Percentiles rank a stretch among this genome's conserved stretches.
Conservation (phyloP, 2,329 filamentous ascomycete genomes). For the Aspergillus ruber region DNA sequence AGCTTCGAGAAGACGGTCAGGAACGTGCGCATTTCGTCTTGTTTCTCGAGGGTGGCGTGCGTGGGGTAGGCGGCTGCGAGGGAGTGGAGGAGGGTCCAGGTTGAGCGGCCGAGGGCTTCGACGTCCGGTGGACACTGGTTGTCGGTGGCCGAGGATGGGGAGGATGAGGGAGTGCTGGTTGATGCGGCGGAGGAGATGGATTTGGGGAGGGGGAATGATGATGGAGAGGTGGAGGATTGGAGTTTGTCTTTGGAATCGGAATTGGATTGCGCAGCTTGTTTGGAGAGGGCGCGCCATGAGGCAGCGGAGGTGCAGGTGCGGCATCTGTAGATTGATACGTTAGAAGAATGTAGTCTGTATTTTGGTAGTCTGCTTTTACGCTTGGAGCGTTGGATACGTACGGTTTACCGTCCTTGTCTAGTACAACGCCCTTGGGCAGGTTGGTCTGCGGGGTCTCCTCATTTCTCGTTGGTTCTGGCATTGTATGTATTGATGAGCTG, state of each 20-base stretch:
- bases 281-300: slow-evolving; percentile 42
- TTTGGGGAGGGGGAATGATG: slow-evolving; percentile 20
- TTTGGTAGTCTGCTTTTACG: not conserved
- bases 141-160: slow-evolving; percentile 36
- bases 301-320: slow-evolving; percentile 44
- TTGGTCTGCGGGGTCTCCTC: slow-evolving; percentile 19
- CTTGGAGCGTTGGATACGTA: slow-evolving; percentile 19
- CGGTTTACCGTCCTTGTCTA: slow-evolving; percentile 47
- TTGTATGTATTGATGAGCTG: too few relatives aligned
- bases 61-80: slow-evolving; percentile 82
- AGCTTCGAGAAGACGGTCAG: slow-evolving; percentile 73
- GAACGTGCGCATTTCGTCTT: slow-evolving; percentile 71
- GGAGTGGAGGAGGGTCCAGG: slow-evolving; percentile 90
- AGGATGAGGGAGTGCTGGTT: slow-evolving; percentile 23
- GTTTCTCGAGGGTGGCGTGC: slow-evolving; percentile 59
- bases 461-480: slow-evolving; percentile 11
- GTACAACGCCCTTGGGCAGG: slow-evolving; percentile 42
- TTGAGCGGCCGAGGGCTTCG: slow-evolving; percentile 73
- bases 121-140: slow-evolving; percentile 85
- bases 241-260: slow-evolving; percentile 21
- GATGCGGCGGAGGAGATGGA: slow-evolving; percentile 18
- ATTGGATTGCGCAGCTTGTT: slow-evolving; percentile 24
- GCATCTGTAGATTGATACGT: slow-evolving; percentile 30
- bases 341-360: not conserved
- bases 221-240: slow-evolving; percentile 23